Evolutionary conservation across 1,139 yeast species (phyloP).

Genomic region (Candida labiduridarum): DNA sequence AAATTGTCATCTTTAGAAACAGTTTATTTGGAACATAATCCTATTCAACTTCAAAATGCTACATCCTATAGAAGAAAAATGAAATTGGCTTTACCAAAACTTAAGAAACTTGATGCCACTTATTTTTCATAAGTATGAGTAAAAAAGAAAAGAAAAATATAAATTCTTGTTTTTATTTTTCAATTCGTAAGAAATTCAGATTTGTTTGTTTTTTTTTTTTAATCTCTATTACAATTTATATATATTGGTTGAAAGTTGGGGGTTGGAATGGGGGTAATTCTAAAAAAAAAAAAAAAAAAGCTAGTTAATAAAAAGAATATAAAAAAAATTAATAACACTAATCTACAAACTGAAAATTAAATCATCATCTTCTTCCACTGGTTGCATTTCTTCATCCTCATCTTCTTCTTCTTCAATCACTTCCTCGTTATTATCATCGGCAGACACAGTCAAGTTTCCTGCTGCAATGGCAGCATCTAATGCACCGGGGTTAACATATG

Average conservation of each 20-base stretch:
- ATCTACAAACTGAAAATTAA: constrained; percentile 2
- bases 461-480: constrained; percentile 3
- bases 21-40: constrained; percentile 95
- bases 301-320: background rate
- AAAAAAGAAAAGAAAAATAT: background rate
- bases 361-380: constrained; percentile 5
- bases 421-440: constrained; percentile 1
- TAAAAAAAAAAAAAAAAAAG: background rate
- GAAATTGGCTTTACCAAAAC: constrained; percentile 66
- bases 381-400: constrained; percentile 4
- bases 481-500: constrained; percentile 67
- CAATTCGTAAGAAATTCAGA: background rate
- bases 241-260: background rate
- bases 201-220: background rate
- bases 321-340: background rate
- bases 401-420: constrained; percentile 4
- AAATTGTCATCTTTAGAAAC: constrained; percentile 71
- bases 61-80: constrained; percentile 87
- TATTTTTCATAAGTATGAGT: constrained; percentile 29
- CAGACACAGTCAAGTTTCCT: background rate
- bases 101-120: constrained; percentile 90
- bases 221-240: constrained; percentile 2
- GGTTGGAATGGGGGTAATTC: background rate
- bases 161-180: background rate
- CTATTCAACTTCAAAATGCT: constrained; percentile 70